These are phyloP conservation scores for Sporobolomyces roseus DNA, from an alignment of 768 basidiomycete species.

Conservation along the genomic window DNA sequence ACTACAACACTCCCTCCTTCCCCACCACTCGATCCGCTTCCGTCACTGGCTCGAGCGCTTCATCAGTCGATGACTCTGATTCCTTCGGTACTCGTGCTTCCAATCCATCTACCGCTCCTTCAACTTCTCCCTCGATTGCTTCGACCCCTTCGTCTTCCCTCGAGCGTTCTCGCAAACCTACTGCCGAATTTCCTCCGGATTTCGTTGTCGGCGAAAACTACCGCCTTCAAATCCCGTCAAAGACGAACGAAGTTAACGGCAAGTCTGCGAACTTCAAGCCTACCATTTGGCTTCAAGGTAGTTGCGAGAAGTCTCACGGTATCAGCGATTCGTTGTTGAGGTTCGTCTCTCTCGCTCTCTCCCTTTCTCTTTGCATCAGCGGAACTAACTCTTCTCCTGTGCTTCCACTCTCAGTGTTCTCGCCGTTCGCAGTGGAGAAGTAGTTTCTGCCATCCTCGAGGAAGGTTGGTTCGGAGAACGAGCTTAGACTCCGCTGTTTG, in stretches of 20 bases:
- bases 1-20: neutral
- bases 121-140: constrained; percentile 23
- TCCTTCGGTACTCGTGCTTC: neutral
- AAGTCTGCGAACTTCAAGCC: no score
- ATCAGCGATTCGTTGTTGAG: constrained; percentile 55
- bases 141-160: constrained; percentile 36
- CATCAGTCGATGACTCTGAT: constrained; percentile 6
- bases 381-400: no score
- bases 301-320: constrained; percentile 51
- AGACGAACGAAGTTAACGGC: constrained; percentile 24
- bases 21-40: neutral
- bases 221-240: constrained; percentile 47
- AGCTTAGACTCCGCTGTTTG: neutral
- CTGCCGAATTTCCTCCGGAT: constrained; percentile 39
- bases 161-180: constrained; percentile 35
- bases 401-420: constrained; percentile 13
- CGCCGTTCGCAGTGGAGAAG: constrained; percentile 29
- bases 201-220: constrained; percentile 53
- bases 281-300: constrained; percentile 51
- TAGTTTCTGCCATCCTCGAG: constrained; percentile 12
- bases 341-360: constrained; percentile 46
- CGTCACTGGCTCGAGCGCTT: neutral
- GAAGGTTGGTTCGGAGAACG: constrained; percentile 19
- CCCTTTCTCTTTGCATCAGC: neutral
- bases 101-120: constrained; percentile 32